These are phyloP conservation scores for Endotrypanum monterogeii DNA, from an alignment of 208 protist genomes.

Conservation along the genomic window DNA sequence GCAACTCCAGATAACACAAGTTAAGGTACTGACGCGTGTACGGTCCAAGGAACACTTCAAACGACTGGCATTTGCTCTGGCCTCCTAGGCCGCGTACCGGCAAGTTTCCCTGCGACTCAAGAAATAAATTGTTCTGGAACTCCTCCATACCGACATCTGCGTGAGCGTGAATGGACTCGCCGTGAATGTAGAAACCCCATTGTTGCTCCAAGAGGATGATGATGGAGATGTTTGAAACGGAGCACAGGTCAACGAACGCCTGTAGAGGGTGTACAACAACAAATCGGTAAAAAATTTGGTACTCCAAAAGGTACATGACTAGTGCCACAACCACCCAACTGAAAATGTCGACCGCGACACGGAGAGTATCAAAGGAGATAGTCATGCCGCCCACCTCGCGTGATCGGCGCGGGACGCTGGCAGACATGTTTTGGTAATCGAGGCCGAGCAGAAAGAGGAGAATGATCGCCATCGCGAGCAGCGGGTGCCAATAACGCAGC, in stretches of 20 bases:
- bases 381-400: constrained; percentile 30
- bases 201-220: constrained; percentile 82
- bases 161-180: constrained; percentile 86
- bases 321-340: constrained; percentile 72
- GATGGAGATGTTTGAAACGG: constrained; percentile 91
- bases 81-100: constrained; percentile 82
- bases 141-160: constrained; percentile 90
- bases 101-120: constrained; percentile 83
- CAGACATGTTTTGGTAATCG: constrained; percentile 50
- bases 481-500: constrained; percentile 72
- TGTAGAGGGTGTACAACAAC: constrained; percentile 80
- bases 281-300: constrained; percentile 86
- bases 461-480: constrained; percentile 73
- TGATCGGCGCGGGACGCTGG: constrained; percentile 41
- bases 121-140: constrained; percentile 80
- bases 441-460: constrained; percentile 71
- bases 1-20: constrained; percentile 71
- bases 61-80: constrained; percentile 77
- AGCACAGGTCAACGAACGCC: constrained; percentile 90
- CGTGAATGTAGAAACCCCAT: constrained; percentile 93
- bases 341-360: constrained; percentile 79
- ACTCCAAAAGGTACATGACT: constrained; percentile 72
- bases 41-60: constrained; percentile 79
- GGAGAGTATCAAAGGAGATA: constrained; percentile 46
- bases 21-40: constrained; percentile 85